phyloP scores from a whole-genome alignment of 352 stramenopile species.

The Pythium chondricola region DNA sequence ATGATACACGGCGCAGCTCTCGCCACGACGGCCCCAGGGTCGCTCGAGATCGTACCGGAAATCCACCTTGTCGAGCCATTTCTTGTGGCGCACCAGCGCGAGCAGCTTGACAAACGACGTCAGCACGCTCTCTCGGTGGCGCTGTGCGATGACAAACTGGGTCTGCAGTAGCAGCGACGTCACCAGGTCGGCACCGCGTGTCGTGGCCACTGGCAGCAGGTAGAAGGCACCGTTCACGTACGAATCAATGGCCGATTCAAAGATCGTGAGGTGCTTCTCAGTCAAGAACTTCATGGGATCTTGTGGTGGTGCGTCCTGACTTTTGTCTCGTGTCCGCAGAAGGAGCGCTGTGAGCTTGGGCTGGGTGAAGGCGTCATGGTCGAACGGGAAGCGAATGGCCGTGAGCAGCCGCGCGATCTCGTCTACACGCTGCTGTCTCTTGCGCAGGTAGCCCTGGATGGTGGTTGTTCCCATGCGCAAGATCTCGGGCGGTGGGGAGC shows the following conservation, averaged over 20 bases:
- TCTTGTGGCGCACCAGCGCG: conserved; percentile 46
- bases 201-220: conserved; percentile 20
- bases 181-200: conserved; percentile 51
- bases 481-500: conserved; percentile 55
- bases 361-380: conserved; percentile 35
- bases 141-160: conserved; percentile 49
- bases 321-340: conserved; percentile 19
- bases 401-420: conserved; percentile 41
- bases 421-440: conserved; percentile 46
- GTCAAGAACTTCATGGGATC: conserved; percentile 55
- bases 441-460: conserved; percentile 53
- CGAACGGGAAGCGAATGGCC: conserved; percentile 27
- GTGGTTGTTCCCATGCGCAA: conserved; percentile 42
- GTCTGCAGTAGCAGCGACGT: conserved; percentile 40
- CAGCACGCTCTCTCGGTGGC: conserved; percentile 42
- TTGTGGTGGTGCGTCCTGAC: no score
- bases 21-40: conserved; percentile 53
- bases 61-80: conserved; percentile 72
- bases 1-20: conserved; percentile 44
- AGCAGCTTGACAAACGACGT: conserved; percentile 47
- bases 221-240: conserved; percentile 78
- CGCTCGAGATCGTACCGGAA: conserved; percentile 58
- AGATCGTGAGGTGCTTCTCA: conserved; percentile 32
- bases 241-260: conserved; percentile 43
- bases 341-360: conserved; percentile 28